These are phyloP conservation scores for Penicillium flavigenum DNA, from an alignment of 495 filamentous ascomycete genomes.

Conservation along the genomic window DNA sequence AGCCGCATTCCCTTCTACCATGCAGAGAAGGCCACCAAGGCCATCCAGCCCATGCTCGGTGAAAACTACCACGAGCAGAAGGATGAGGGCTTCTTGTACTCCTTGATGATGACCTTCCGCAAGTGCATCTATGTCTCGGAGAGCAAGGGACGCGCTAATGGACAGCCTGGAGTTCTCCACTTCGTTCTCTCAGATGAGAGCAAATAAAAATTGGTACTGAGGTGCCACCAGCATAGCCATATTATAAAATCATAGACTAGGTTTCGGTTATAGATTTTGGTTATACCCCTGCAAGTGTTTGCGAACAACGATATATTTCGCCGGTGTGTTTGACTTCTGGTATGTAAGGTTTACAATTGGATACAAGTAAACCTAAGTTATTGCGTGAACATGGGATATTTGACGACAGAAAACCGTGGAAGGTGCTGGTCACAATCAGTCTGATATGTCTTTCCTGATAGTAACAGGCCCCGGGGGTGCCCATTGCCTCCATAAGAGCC, in stretches of 20 bases:
- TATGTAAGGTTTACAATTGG: neutral
- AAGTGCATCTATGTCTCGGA: constrained; percentile 29
- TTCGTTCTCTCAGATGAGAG: constrained; percentile 17
- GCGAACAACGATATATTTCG: neutral
- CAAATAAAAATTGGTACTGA: neutral
- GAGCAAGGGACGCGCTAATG: neutral
- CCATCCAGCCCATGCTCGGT: constrained; percentile 81
- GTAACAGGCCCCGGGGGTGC: no score
- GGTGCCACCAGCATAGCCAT: neutral
- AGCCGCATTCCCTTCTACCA: constrained; percentile 84
- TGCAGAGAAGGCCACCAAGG: constrained; percentile 79
- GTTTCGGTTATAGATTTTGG: neutral
- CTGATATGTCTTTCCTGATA: neutral
- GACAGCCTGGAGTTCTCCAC: constrained; percentile 21
- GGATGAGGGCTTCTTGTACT: constrained; percentile 26
- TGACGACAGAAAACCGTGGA: neutral
- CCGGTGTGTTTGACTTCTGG: neutral
- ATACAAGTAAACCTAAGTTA: neutral
- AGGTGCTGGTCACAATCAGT: neutral
- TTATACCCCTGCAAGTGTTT: neutral
- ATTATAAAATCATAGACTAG: constrained; percentile 5
- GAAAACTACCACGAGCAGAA: constrained; percentile 71
- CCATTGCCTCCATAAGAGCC: neutral
- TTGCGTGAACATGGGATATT: no score
- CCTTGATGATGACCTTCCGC: constrained; percentile 25